A percentile compares a stretch with the other conserved stretches of the same genome.
Conservation (phyloP, 805 yeast genomes). For the Priceomyces fermenticarens region DNA sequence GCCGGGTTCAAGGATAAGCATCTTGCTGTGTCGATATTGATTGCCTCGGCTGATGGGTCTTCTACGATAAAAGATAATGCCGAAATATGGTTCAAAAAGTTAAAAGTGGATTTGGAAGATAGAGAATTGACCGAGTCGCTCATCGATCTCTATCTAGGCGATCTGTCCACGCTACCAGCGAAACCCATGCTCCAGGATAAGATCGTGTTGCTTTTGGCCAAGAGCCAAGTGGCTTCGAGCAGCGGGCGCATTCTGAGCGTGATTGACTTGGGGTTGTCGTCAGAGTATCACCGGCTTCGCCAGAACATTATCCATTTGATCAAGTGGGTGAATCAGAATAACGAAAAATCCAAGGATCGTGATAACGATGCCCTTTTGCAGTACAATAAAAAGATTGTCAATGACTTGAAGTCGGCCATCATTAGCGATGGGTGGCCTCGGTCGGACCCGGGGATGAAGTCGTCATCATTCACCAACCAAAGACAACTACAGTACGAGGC, state of each 20-base stretch:
- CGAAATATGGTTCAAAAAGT: conserved; percentile 47
- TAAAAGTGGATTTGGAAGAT: conserved; percentile 52
- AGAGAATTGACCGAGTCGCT: conserved; percentile 40
- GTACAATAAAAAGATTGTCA: conserved; percentile 45
- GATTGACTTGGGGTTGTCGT: conserved; percentile 57
- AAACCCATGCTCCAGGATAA: conserved; percentile 52
- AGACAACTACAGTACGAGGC: conserved; percentile 75
- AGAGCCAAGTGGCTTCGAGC: conserved; percentile 51
- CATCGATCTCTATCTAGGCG: conserved; percentile 52
- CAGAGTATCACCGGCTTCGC: conserved; percentile 51
- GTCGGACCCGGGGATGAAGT: conserved; percentile 25
- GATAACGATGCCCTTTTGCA: conserved; percentile 7
- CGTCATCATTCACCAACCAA: conserved; percentile 25
- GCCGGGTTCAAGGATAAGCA: conserved; percentile 36
- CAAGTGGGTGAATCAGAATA: conserved; percentile 48
- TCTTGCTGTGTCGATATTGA: conserved; percentile 48
- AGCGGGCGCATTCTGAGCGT: conserved; percentile 44
- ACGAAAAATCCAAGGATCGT: conserved; percentile 5
- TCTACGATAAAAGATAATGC: conserved; percentile 57
- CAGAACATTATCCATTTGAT: conserved; percentile 61
- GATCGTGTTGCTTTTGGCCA: conserved; percentile 47
- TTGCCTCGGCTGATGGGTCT: conserved; percentile 62
- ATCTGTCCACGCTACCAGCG: conserved; percentile 49
- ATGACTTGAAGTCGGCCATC: conserved; percentile 51
- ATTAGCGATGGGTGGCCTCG: conserved; percentile 62